A percentile compares a stretch with the other conserved stretches of the same genome.
Evolutionary conservation across 2,329 filamentous ascomycete species (phyloP).

Genomic region (Neofusicoccum ribis): DNA sequence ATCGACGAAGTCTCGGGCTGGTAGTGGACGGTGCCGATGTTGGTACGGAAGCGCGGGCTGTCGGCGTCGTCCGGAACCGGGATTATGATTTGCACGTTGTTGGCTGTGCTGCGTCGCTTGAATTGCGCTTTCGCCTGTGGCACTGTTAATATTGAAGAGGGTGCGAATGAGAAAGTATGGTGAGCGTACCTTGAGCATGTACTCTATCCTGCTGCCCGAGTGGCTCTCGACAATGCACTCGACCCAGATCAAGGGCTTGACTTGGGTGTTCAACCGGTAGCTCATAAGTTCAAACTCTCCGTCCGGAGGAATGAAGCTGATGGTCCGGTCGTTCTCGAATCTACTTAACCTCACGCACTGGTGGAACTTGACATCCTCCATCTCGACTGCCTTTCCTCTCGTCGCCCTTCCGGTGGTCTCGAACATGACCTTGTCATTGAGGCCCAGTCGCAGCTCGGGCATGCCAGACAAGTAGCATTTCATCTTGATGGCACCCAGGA

Average conservation of each 20-base stretch:
- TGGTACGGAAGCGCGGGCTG: conserved; percentile 92
- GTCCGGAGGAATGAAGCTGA: conserved; percentile 97
- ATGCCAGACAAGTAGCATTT: conserved; percentile 99
- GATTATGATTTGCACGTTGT: conserved; percentile 97
- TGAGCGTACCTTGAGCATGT: conserved; percentile 81
- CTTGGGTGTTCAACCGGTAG: conserved; percentile 96
- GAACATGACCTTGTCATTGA: conserved; percentile 99
- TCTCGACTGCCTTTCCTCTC: conserved; percentile 94
- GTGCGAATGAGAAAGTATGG: background rate
- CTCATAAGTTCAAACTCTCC: conserved; percentile 99
- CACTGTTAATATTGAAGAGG: conserved; percentile 6
- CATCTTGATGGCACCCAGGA: conserved; percentile 97
- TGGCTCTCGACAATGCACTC: conserved; percentile 97
- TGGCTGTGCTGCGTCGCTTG: conserved; percentile 94
- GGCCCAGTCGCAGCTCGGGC: conserved; percentile 88
- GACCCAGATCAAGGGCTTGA: conserved; percentile 98
- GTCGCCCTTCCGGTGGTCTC: conserved; percentile 94
- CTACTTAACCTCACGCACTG: conserved; percentile 93
- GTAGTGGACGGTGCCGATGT: conserved; percentile 96
- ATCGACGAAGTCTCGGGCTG: conserved; percentile 96
- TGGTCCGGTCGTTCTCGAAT: conserved; percentile 98
- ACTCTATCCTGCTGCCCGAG: conserved; percentile 92
- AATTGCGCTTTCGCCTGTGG: conserved; percentile 84
- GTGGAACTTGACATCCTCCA: conserved; percentile 99
- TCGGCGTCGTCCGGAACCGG: conserved; percentile 97